Evolutionary conservation across 1,284 basidiomycete genomes (phyloP), one percentile per base, ranked within the genome.

Genomic region (Pterulicium gracile): DNA sequence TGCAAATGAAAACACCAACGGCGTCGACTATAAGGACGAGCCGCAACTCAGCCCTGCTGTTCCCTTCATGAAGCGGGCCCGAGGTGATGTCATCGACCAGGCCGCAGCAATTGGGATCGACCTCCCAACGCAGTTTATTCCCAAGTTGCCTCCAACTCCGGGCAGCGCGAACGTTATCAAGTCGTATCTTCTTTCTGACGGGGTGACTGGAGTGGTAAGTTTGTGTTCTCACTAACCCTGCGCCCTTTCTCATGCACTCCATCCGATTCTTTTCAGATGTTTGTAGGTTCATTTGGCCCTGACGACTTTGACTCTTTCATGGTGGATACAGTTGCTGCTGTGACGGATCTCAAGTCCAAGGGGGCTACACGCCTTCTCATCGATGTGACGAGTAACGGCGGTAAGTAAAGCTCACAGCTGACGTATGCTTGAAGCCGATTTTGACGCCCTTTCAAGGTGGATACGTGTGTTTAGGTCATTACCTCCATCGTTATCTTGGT

Each of bases 301-400:
- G 64, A 67, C 40, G 63, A 68, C 53, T 78, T 73, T 55, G 52
- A 62, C 44, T 61, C 63, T 34, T 81, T 81, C 67, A 75, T 78
- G 57, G 57, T 58, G 0, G 77, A 81, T 53, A 66, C 69, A 0
- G 67, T 66, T 3, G 61, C 68, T 13, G 69, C 73, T 1, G 59
- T 80, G 49, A 56, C 59, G 3, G 55, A 65, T 3, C 75, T 81
- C 62, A 59, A 74, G 52, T 51, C 57, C 1, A 65, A 68, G 1
- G 73, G 72, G 4, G 72, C 78, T 3, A 68, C 65, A 0, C 68
- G 67, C 21, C 58, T 83, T 13, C 54, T 83, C 21, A 67, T 83
- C 41, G 79, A 81, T 53, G 55, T 80, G 22, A 73, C 73, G 3
- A 75, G 79, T 56, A 83, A 81, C 52, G 75, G 73, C 50, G 42